A percentile compares a stretch with the other conserved stretches of the same genome.
These are phyloP conservation scores for Diaporthe citrichinensis DNA, from an alignment of 2,329 filamentous ascomycete genomes.

Conservation along the genomic window DNA sequence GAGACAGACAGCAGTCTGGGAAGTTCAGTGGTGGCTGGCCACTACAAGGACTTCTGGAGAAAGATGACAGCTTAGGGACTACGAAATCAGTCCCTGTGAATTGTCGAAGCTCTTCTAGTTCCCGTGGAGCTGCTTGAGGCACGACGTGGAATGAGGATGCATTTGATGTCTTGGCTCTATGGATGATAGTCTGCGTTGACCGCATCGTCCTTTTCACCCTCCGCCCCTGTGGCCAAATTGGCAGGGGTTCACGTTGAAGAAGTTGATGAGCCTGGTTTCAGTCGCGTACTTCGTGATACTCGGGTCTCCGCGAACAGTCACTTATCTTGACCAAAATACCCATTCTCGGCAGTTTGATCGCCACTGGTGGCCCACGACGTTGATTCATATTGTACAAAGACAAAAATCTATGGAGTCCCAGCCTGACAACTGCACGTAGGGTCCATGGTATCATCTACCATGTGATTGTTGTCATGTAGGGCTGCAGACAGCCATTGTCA, in stretches of 20 bases:
- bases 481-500: not conserved
- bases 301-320: not conserved
- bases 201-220: not conserved
- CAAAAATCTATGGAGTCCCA: not conserved
- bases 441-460: conserved; percentile 3
- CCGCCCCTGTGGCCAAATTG: not conserved
- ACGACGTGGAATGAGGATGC: not conserved
- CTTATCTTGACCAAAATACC: not conserved
- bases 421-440: not conserved
- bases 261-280: not conserved
- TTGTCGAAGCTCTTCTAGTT: not conserved
- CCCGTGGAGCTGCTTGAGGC: not conserved
- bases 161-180: not conserved
- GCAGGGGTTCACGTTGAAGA: not conserved
- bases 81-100: not conserved
- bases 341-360: not conserved
- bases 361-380: not conserved
- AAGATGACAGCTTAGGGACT: not conserved
- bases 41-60: not conserved
- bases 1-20: too few species aligned
- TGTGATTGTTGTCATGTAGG: conserved; percentile 19
- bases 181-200: not conserved
- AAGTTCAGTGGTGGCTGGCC: not conserved
- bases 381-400: not conserved
- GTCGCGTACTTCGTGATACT: not conserved